Evolutionary conservation across 257 asterid genomes (phyloP), one percentile per base, ranked within the genome.

Genomic region (Pogostemon cablin): DNA sequence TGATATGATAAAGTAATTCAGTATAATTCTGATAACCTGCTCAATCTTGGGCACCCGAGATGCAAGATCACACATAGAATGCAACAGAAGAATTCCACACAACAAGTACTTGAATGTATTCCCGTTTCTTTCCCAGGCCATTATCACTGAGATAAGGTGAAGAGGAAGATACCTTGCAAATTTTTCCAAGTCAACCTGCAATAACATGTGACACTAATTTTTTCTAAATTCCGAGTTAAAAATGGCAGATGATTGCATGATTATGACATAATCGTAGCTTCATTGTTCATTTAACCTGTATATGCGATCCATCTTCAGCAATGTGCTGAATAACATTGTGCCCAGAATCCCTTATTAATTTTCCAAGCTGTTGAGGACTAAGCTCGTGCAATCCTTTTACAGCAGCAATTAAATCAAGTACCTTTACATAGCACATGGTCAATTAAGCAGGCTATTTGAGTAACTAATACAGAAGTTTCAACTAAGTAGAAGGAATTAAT

Each of bases 51-150:
- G 93, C 81, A 81, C 90, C 67, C 96, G 95, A 63, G 95, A 82
- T 50, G 97, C 96, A 82, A 95, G 86, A 81, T 88, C 98, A 76
- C 91, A 88, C 80, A 95, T 79, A 69, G 96, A 85, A 74, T 95
- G 95, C 81, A 95, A 77, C 78, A 95, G 77, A 70, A 87, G 95
- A 80, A 91, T 74, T 67, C 98, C 99, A 81, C 93, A 90, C 67
- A 95, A 79, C 92, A 95, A 81, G 81, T 95, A 91, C 77, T 81
- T 83, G 86, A 91, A 86, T 7, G 89, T 81, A 71, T 84, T 73
- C 78, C 82, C 80, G 77, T 90, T 93, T 72, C 88, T 81, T 77
- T 84, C 88, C 85, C 95, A 88, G 65, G 86, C 90, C 88, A 87
- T 86, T 65, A 88, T 78, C 84, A 84, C 96, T 54, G 98, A 84